Evolutionary conservation across 2,329 filamentous ascomycete species (phyloP), one percentile per base, ranked within the genome.

Genomic region (Clarireedia paspali): DNA sequence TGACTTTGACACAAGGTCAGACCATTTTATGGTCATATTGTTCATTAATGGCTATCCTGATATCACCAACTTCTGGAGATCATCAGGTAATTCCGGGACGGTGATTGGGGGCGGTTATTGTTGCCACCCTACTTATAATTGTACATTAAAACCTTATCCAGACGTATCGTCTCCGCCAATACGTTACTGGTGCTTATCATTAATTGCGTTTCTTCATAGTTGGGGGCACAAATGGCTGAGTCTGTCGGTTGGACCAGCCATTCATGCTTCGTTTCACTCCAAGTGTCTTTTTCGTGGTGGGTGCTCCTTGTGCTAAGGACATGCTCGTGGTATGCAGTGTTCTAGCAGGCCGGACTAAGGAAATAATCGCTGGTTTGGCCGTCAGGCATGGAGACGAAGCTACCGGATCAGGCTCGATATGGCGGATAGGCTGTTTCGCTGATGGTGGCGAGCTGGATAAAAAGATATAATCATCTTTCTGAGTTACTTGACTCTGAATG

Each of bases 241-340:
- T 60, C 39, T 62, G 63, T 44, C 62, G 58, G 56, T 63, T 65
- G 30, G 57, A 57, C 78, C 78, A 80, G 2, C 75, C 75, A 59
- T 77, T 72, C 70, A 81, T 73, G 52, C 72, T 75, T 53, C 66
- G 59, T 58, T 74, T 71, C 57, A 77, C 71, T 1, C 79, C 79
- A 54, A 80, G 60, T n/a, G 77, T 79, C 63, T 69, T 75, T 60
- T 72, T 72, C 49, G 66, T 26, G 36, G 56, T 36, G 44, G 34
- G 49, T 1, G 56, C 34, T 45, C 38, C 24, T 20, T 63, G 60
- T 15, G 60, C 34, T n/a, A 60, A 59, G 15, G 57, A 44, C n/a
- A 65, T 59, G 27, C 59, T 68, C 1, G 65, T 68, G 4, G 57
- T 59, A 56, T 66, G 63, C 30, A 62, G 59, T 10, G 62, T 63